These are phyloP conservation scores for Cercophora newfieldiana DNA, from an alignment of 495 filamentous ascomycete genomes.

Conservation along the genomic window DNA sequence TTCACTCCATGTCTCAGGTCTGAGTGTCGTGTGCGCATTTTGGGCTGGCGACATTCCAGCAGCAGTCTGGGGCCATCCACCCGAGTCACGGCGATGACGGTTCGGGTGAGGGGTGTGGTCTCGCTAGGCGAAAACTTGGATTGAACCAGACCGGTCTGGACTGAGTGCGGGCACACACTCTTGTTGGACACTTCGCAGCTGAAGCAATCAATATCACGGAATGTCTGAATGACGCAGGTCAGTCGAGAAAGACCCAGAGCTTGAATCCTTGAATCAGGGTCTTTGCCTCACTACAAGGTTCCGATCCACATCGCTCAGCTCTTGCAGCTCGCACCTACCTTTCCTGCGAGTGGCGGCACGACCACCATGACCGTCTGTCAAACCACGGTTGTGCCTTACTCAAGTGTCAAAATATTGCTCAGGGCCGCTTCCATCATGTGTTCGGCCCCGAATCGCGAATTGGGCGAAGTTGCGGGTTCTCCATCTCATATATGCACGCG, in stretches of 20 bases:
- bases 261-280: not conserved
- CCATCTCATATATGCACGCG: too few species aligned
- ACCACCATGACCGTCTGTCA: not conserved
- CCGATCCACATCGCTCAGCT: not conserved
- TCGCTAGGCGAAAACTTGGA: not conserved
- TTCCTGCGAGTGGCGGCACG: too few species aligned
- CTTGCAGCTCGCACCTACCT: not conserved
- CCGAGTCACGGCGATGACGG: not conserved
- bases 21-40: not conserved
- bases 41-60: constrained; percentile 1
- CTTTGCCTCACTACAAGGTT: not conserved
- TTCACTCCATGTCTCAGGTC: not conserved
- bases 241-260: not conserved
- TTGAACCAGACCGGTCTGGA: not conserved
- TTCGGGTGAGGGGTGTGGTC: not conserved
- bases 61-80: not conserved
- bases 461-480: too few species aligned
- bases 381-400: not conserved
- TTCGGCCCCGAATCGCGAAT: not conserved
- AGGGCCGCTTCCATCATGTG: not conserved
- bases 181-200: not conserved
- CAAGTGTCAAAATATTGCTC: not conserved
- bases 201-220: not conserved
- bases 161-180: not conserved
- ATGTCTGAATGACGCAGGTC: not conserved